Evolutionary conservation across 202 grass and related monocot genomes (phyloP).

Genomic region (Carex sylvatica): DNA sequence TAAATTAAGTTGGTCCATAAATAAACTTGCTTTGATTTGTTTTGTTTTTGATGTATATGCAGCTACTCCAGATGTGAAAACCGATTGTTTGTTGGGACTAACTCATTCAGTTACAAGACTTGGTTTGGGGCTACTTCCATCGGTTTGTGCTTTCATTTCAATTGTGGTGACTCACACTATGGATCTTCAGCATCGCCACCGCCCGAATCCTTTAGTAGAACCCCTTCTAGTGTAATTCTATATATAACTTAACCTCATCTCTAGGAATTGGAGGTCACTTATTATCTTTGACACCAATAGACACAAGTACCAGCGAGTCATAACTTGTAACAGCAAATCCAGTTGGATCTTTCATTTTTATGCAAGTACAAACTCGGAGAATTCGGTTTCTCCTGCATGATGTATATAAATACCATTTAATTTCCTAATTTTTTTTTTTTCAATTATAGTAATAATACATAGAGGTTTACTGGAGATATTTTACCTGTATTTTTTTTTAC

Average conservation of each 20-base stretch:
- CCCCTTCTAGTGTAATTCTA: slow-evolving; percentile 65
- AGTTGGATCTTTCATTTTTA: neutral
- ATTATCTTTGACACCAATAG: neutral
- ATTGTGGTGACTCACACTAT: slow-evolving; percentile 72
- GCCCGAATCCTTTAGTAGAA: slow-evolving; percentile 44
- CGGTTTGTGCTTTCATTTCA: slow-evolving; percentile 62
- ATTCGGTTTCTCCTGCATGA: slow-evolving; percentile 18
- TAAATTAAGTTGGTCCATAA: neutral
- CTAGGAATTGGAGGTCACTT: neutral
- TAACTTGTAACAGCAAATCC: too few relatives aligned
- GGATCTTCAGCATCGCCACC: slow-evolving; percentile 71
- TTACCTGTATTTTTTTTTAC: neutral
- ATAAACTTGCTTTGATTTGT: neutral
- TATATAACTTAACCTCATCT: slow-evolving; percentile 17
- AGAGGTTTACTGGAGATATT: neutral
- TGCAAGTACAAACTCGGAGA: neutral
- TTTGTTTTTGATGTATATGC: slow-evolving; percentile 23
- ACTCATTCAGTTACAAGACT: slow-evolving; percentile 63
- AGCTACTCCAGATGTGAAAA: slow-evolving; percentile 42
- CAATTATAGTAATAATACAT: neutral
- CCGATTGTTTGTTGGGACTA: slow-evolving; percentile 10
- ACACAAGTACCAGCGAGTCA: neutral
- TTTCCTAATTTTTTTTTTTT: neutral
- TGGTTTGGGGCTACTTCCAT: slow-evolving; percentile 80
- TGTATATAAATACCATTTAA: slow-evolving; percentile 12